phyloP scores from a whole-genome alignment of 108 stramenopile genomes.

The Phaeodactylum tricornutum region DNA sequence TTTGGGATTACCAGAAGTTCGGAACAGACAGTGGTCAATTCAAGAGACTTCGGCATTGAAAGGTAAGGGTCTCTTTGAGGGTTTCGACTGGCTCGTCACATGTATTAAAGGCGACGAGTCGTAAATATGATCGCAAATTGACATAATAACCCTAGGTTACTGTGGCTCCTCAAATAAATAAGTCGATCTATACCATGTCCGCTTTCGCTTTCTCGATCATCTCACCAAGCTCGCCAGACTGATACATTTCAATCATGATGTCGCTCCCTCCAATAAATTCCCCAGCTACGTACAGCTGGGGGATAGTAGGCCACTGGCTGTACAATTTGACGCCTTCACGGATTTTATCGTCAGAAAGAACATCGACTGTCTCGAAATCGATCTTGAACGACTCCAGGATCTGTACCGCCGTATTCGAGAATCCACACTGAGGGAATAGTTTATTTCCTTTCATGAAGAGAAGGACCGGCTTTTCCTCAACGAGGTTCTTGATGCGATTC shows the following conservation, averaged over 20 bases:
- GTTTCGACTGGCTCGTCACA: conserved; percentile 97
- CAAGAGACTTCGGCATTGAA: conserved; percentile 98
- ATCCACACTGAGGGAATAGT: conserved; percentile 95
- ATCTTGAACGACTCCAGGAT: conserved; percentile 72
- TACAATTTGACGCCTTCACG: conserved; percentile 80
- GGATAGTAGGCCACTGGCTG: conserved; percentile 96
- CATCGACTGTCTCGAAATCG: conserved; percentile 72
- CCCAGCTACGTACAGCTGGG: conserved; percentile 94
- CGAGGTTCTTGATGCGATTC: conserved; percentile 61
- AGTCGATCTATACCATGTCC: too few species aligned
- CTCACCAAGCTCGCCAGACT: conserved; percentile 64
- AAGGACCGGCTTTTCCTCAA: conserved; percentile 71
- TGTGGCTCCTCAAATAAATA: too few species aligned
- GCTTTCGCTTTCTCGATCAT: conserved; percentile 47
- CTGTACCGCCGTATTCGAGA: conserved; percentile 88
- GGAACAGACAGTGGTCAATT: conserved; percentile 98
- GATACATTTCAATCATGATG: conserved; percentile 82
- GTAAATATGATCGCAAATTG: too few species aligned
- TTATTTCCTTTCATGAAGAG: conserved; percentile 97
- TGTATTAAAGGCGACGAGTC: conserved; percentile 86
- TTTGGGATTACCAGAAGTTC: conserved; percentile 89
- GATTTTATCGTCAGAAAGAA: conserved; percentile 65
- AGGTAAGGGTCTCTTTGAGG: conserved; percentile 98
- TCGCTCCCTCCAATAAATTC: conserved; percentile 98
- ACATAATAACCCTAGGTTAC: too few species aligned